Percentiles rank a stretch among this genome's conserved stretches.
Conservation (phyloP, 129 eudicot genomes). For the Pseudognaphalium luteoalbum region DNA sequence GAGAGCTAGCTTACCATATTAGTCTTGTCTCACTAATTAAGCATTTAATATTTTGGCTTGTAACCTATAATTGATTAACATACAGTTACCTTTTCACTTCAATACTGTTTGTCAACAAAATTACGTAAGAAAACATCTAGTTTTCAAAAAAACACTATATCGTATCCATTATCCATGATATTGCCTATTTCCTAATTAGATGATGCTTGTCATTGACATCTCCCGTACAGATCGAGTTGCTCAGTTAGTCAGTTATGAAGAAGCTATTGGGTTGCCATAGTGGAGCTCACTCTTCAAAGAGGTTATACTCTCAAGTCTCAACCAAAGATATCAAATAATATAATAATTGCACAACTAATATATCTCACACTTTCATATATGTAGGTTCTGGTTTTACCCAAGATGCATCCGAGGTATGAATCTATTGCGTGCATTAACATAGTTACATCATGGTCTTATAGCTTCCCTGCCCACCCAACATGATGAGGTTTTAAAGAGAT, state of each 20-base stretch:
- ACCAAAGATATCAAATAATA: neutral
- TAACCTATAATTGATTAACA: no score
- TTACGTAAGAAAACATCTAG: no score
- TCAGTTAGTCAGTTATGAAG: conserved; percentile 48
- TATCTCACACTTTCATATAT: conserved; percentile 14
- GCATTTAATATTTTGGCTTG: no score
- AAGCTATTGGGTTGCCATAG: conserved; percentile 72
- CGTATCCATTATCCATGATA: no score
- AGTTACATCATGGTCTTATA: conserved; percentile 58
- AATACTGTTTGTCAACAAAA: no score
- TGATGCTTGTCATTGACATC: conserved; percentile 11
- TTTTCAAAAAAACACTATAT: no score
- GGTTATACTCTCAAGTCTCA: conserved; percentile 48
- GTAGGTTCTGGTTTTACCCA: conserved; percentile 53
- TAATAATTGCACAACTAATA: conserved; percentile 10
- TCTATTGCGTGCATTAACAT: conserved; percentile 71
- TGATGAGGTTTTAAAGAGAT: conserved; percentile 56
- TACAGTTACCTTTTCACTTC: no score
- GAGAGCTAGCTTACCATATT: no score
- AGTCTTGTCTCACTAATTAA: no score
- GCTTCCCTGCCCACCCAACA: conserved; percentile 47
- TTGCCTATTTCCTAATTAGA: neutral
- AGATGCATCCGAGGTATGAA: conserved; percentile 72
- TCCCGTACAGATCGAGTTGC: conserved; percentile 59
- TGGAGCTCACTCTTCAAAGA: conserved; percentile 56